These are phyloP conservation scores for Tuber borchii DNA, from an alignment of 495 filamentous ascomycete genomes.

Conservation along the genomic window DNA sequence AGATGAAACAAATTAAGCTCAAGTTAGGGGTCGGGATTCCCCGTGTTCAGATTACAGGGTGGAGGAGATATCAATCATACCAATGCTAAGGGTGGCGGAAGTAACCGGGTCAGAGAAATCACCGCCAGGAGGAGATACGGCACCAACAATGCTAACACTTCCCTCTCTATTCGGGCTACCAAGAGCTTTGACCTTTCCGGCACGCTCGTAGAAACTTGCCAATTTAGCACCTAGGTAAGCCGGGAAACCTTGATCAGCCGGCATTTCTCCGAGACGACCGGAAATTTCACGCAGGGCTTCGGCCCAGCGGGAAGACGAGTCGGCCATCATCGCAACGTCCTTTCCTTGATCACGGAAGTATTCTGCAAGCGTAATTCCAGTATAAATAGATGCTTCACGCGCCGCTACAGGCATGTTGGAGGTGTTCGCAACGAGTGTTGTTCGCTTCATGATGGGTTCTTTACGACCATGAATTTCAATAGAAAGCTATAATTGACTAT, in stretches of 20 bases:
- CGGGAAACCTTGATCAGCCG: constrained; percentile 98
- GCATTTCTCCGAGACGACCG: constrained; percentile 98
- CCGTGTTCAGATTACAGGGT: background rate
- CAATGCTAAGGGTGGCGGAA: constrained; percentile 81
- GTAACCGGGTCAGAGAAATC: constrained; percentile 99
- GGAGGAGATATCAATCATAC: constrained; percentile 15
- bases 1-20: background rate
- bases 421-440: constrained; percentile 95
- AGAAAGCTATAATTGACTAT: constrained; percentile 54
- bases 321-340: constrained; percentile 98
- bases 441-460: constrained; percentile 99
- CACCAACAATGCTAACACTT: constrained; percentile 95
- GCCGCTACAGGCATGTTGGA: constrained; percentile 99
- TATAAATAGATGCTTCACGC: constrained; percentile 98
- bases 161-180: constrained; percentile 82
- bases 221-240: constrained; percentile 95
- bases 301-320: constrained; percentile 97
- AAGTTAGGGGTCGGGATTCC: background rate
- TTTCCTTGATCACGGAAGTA: constrained; percentile 99
- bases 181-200: constrained; percentile 74
- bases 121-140: constrained; percentile 93
- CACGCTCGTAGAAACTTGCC: constrained; percentile 98
- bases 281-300: constrained; percentile 98
- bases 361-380: constrained; percentile 94
- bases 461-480: constrained; percentile 85